Evolutionary conservation across 2,329 filamentous ascomycete genomes (phyloP).

Genomic region (Ceratocystiopsis sp.): DNA sequence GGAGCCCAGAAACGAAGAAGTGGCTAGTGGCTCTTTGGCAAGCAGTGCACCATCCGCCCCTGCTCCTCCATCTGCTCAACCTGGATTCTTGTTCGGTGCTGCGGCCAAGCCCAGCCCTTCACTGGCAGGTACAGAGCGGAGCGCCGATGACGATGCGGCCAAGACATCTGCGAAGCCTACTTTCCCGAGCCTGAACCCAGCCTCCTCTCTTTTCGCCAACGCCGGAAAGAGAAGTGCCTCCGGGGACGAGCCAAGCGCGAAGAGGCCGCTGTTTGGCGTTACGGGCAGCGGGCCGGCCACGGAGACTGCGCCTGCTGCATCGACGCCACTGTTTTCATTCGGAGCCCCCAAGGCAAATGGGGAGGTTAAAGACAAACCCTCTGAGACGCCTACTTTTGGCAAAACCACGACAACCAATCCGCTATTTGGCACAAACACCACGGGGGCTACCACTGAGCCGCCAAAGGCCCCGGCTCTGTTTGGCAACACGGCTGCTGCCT

Average conservation of each 20-base stretch:
- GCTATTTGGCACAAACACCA: conserved; percentile 16
- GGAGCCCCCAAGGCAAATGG: conserved; percentile 5
- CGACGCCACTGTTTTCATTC: conserved; percentile 5
- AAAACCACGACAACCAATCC: conserved; percentile 10
- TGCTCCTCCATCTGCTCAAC: conserved; percentile 10
- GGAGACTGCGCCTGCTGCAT: not conserved
- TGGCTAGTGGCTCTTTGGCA: not conserved
- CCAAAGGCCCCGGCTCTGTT: conserved; percentile 3
- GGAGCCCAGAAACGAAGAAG: not conserved
- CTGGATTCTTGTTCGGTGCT: conserved; percentile 23
- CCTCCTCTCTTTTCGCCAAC: conserved; percentile 3
- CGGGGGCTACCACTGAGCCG: not conserved
- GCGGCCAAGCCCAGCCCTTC: conserved; percentile 12
- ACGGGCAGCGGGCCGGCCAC: conserved; percentile 2
- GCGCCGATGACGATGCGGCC: conserved; percentile 1
- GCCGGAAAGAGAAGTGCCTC: conserved; percentile 6
- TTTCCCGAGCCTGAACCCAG: not conserved
- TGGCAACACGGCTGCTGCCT: not conserved
- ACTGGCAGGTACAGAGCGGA: conserved; percentile 1
- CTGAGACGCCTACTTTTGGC: conserved; percentile 2
- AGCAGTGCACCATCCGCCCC: not conserved
- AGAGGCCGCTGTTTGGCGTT: conserved; percentile 13
- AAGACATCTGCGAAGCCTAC: not conserved
- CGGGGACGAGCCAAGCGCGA: conserved; percentile 7
- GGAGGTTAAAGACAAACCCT: not conserved